These are phyloP conservation scores for Nyssa sinensis DNA, from an alignment of 148 eudicot genomes.

Conservation along the genomic window DNA sequence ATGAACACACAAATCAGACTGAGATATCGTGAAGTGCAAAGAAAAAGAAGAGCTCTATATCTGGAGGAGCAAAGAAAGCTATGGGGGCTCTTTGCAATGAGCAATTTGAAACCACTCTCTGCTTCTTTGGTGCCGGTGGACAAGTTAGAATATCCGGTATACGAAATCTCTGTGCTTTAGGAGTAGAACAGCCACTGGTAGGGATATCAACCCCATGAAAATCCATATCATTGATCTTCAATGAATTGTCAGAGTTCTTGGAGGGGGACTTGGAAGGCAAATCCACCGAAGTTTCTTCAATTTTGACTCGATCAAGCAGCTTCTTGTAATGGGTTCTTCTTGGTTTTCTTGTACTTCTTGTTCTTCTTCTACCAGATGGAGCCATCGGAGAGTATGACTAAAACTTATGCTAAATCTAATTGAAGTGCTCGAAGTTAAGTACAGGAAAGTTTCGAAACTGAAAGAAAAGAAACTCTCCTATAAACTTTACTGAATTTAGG, in stretches of 20 bases:
- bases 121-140: slow-evolving; percentile 25
- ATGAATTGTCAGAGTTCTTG: neutral
- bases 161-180: slow-evolving; percentile 16
- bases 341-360: slow-evolving; percentile 7
- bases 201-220: neutral
- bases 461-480: neutral
- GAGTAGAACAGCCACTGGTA: slow-evolving; percentile 26
- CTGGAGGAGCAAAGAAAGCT: slow-evolving; percentile 28
- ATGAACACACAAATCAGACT: neutral
- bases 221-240: neutral
- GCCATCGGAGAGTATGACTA: neutral
- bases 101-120: slow-evolving; percentile 12
- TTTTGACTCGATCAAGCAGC: neutral
- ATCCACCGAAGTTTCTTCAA: slow-evolving; percentile 2
- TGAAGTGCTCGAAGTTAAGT: too few relatives aligned
- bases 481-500: neutral
- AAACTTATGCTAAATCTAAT: neutral
- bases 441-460: neutral
- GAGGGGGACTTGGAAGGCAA: neutral
- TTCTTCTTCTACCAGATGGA: slow-evolving; percentile 12
- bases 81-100: slow-evolving; percentile 14
- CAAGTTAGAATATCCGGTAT: slow-evolving; percentile 23
- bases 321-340: slow-evolving; percentile 15
- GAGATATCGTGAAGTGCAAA: slow-evolving; percentile 15
- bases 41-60: slow-evolving; percentile 29